Evolutionary conservation across 1,284 basidiomycete species (phyloP), one percentile per base, ranked within the genome.

Genomic region (Ceratobasidium sp.): DNA sequence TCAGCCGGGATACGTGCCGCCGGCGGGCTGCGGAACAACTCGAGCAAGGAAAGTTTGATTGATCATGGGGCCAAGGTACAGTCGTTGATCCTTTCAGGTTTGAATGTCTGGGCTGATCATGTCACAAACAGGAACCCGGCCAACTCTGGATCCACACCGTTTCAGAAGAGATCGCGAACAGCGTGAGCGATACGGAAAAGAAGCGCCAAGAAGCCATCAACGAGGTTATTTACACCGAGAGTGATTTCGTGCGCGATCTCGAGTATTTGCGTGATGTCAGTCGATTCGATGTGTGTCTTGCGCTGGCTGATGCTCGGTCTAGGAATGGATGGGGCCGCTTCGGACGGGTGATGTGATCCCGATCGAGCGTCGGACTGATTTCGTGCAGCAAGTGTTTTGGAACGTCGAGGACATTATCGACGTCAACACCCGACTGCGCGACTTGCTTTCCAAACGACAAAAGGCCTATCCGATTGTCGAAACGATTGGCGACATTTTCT

Each of bases 151-250:
- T 98, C 65, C 95, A 98, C 79, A 93, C 95, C 0, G 97, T 99
- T 0, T 93, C 97, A 6, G 89, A 93, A 79, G 97, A 98, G 78
- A 90, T 99, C 48, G 90, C 93, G 50, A 94, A 97, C 77, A 93
- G 91, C 77, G 93, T 98, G 45, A 91, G 92, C 2, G 96, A 98
- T 74, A 86, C 84, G 41, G 97, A 99, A 84, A 96, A 97, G 86
- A 97, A 90, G 81, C 88, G 97, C 1, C 97, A 99, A 79, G 97
- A 99, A 81, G 94, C 96, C 36, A 98, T 99, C 83, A 99, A 99
- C 80, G 97, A 99, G 83, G 94, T 98, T 76, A 97, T 98, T 70
- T 98, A 98, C 80, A 99, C 97, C 18, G 97, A 99, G 80, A 88
- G 96, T 21, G 96, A 98, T 83, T 99, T 98, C 81, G 96, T 99